Conservation (phyloP, 1,284 basidiomycete genomes). For the Leccinum subrobustum region DNA sequence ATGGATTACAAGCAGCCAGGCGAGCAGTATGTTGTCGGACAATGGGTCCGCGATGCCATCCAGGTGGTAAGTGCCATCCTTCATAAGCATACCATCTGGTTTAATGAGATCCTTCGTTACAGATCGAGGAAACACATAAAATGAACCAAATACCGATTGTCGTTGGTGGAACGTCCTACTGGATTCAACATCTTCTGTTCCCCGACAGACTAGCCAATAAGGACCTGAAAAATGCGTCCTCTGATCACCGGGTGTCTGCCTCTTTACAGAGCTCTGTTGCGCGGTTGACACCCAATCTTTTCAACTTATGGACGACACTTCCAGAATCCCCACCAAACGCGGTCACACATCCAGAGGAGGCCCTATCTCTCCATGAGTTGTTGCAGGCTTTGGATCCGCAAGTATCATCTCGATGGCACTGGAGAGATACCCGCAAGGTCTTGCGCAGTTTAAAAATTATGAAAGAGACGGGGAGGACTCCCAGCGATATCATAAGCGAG, state of each 20-base stretch:
- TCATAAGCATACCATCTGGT: not conserved
- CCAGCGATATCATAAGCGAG: conserved; percentile 69
- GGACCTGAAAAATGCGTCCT: conserved; percentile 2
- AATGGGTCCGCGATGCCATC: conserved; percentile 81
- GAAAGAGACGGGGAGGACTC: conserved; percentile 64
- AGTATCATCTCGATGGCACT: conserved; percentile 90
- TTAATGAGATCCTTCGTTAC: not conserved
- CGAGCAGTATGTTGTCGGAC: conserved; percentile 83
- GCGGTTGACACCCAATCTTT: conserved; percentile 47
- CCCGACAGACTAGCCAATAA: conserved; percentile 58
- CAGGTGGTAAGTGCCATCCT: conserved; percentile 49
- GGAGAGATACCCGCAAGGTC: conserved; percentile 91
- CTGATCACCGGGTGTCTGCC: conserved; percentile 10
- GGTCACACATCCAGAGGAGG: conserved; percentile 49
- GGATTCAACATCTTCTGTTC: conserved; percentile 92
- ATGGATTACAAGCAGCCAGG: conserved; percentile 86
- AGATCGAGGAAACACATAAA: conserved; percentile 72
- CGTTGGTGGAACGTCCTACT: conserved; percentile 96
- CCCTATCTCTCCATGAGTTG: conserved; percentile 65
- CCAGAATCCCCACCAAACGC: conserved; percentile 54
- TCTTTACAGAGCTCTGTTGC: conserved; percentile 40
- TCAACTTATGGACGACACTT: conserved; percentile 51
- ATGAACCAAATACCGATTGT: conserved; percentile 77
- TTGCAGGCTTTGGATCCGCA: conserved; percentile 71
- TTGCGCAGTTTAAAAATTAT: conserved; percentile 80